These are phyloP conservation scores for Kwoniella shivajii DNA, from an alignment of 1,284 basidiomycete species.

Conservation along the genomic window DNA sequence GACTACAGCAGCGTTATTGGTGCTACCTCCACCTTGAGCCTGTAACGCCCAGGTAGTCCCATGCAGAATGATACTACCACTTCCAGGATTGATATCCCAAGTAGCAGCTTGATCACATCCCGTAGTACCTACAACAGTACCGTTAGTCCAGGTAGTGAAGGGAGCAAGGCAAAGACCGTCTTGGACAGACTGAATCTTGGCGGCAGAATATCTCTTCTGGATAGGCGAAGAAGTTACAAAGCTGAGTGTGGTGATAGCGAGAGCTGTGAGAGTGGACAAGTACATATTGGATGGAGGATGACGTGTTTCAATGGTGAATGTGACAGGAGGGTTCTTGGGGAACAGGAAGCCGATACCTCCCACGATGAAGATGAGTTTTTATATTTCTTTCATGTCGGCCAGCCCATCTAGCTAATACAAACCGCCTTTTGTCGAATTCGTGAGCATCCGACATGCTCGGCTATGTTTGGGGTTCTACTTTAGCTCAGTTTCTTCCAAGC, in stretches of 20 bases:
- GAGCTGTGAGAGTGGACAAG: not conserved
- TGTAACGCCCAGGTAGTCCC: conserved; percentile 34
- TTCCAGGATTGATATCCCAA: conserved; percentile 31
- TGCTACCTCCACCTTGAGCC: conserved; percentile 23
- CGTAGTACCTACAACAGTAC: conserved; percentile 5
- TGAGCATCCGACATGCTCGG: too few relatives aligned
- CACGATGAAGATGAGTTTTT: too few relatives aligned
- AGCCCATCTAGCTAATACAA: too few relatives aligned
- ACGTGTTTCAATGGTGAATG: too few relatives aligned
- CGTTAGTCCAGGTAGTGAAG: conserved; percentile 4
- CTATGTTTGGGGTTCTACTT: too few relatives aligned
- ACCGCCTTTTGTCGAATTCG: too few relatives aligned
- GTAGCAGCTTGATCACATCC: conserved; percentile 9
- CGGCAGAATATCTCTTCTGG: conserved; percentile 11
- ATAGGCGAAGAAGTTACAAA: conserved; percentile 9
- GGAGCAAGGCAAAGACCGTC: conserved; percentile 9
- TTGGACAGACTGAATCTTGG: conserved; percentile 11
- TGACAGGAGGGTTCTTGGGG: too few relatives aligned
- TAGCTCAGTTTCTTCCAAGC: too few relatives aligned
- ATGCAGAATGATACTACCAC: conserved; percentile 19
- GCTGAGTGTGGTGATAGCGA: not conserved
- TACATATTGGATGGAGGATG: not conserved
- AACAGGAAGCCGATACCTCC: too few relatives aligned
- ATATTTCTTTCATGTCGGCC: too few relatives aligned
- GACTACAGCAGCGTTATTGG: conserved; percentile 25